Conservation (phyloP, 257 asterid species). For the Primulina huaijiensis region DNA sequence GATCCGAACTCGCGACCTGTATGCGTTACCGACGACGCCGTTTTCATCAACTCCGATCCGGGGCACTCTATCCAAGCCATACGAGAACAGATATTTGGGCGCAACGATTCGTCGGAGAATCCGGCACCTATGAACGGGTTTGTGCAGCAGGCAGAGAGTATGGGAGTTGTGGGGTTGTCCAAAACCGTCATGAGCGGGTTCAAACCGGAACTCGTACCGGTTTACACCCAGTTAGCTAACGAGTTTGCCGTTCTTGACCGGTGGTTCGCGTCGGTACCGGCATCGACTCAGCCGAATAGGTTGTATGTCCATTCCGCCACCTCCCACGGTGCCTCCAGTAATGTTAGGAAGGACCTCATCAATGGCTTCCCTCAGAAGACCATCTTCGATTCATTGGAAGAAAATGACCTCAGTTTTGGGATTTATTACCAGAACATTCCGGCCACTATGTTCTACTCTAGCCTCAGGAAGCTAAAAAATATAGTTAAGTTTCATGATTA, state of each 20-base stretch:
- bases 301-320: conserved; percentile 95
- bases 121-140: conserved; percentile 99
- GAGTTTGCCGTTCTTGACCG: conserved; percentile 82
- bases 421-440: conserved; percentile 95
- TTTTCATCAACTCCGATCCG: conserved; percentile 77
- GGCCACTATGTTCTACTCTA: conserved; percentile 74
- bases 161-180: conserved; percentile 61
- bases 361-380: conserved; percentile 93
- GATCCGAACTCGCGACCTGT: conserved; percentile 54
- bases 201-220: conserved; percentile 70
- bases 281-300: conserved; percentile 94
- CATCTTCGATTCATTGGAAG: conserved; percentile 87
- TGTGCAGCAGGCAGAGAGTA: conserved; percentile 81
- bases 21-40: conserved; percentile 58
- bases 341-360: conserved; percentile 79
- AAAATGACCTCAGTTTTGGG: conserved; percentile 71
- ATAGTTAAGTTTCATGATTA: conserved; percentile 62
- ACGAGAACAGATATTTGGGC: conserved; percentile 88
- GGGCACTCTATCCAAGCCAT: conserved; percentile 97
- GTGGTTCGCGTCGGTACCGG: conserved; percentile 98
- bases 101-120: conserved; percentile 43
- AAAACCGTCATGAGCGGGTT: conserved; percentile 85
- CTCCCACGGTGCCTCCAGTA: conserved; percentile 96
- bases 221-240: conserved; percentile 63
- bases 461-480: conserved; percentile 72